Percentiles rank a stretch among this genome's conserved stretches.
Evolutionary conservation across 345 rosid genomes (phyloP).

Genomic region (Gossypium bickii): DNA sequence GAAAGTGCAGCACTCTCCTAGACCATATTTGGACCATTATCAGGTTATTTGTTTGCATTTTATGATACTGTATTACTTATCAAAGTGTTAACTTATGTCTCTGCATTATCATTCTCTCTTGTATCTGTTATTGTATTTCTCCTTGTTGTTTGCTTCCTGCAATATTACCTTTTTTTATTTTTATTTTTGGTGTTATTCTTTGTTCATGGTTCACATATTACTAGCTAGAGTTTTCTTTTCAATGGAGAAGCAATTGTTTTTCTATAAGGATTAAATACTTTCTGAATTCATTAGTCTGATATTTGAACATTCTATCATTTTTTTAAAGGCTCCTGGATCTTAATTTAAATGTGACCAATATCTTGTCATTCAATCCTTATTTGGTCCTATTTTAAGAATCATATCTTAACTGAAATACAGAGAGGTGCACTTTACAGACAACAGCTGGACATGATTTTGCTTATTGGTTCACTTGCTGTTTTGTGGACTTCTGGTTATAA

Average conservation of each 20-base stretch:
- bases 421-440: background rate
- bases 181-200: background rate
- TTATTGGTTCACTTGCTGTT: constrained; percentile 1
- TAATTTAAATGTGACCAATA: background rate
- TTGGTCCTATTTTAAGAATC: background rate
- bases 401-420: background rate
- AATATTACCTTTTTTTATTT: background rate
- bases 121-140: background rate
- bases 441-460: background rate
- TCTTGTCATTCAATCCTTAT: background rate
- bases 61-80: background rate
- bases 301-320: background rate
- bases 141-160: background rate
- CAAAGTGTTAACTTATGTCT: background rate
- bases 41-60: constrained; percentile 36
- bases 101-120: background rate
- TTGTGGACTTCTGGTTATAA: background rate
- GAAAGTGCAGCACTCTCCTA: constrained; percentile 28
- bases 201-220: background rate
- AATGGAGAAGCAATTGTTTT: background rate
- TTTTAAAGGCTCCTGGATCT: background rate
- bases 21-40: constrained; percentile 51
- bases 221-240: background rate
- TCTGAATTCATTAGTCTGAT: background rate
- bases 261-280: constrained; percentile 4